Conservation (phyloP, 2,329 filamentous ascomycete genomes). For the Aspergillus jensenii region DNA sequence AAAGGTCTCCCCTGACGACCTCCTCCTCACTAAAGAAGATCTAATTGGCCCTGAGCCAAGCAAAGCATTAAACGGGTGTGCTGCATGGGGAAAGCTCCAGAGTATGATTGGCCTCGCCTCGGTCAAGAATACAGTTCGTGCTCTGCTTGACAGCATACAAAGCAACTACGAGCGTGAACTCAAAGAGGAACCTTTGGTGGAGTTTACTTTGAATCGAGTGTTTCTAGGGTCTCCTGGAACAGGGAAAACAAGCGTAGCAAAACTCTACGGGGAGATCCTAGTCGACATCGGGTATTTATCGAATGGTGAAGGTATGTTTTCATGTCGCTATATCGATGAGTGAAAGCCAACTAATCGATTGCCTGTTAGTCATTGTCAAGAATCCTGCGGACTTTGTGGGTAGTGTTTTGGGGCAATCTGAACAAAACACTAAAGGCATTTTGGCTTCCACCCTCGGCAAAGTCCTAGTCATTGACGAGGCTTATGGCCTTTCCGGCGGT, state of each 20-base stretch:
- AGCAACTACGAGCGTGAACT: slow-evolving; percentile 68
- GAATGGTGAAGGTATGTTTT: slow-evolving; percentile 61
- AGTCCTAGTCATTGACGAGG: slow-evolving; percentile 78
- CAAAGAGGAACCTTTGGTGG: slow-evolving; percentile 56
- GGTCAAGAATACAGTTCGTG: slow-evolving; percentile 63
- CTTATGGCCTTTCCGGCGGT: slow-evolving; percentile 62
- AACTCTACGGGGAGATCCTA: slow-evolving; percentile 68
- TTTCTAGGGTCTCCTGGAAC: slow-evolving; percentile 73
- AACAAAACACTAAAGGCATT: slow-evolving; percentile 70
- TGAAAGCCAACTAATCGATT: background rate
- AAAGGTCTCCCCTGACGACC: slow-evolving; percentile 50
- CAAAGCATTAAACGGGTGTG: slow-evolving; percentile 50
- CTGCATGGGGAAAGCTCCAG: slow-evolving; percentile 60
- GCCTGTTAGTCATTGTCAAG: slow-evolving; percentile 62
- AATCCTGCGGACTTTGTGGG: slow-evolving; percentile 75
- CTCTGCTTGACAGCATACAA: slow-evolving; percentile 61
- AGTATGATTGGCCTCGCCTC: slow-evolving; percentile 57
- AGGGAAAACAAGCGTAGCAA: slow-evolving; percentile 74
- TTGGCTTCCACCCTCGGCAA: slow-evolving; percentile 67
- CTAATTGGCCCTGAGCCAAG: slow-evolving; percentile 69
- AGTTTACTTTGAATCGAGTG: slow-evolving; percentile 66
- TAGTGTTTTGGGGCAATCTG: slow-evolving; percentile 62
- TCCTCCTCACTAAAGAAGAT: slow-evolving; percentile 64
- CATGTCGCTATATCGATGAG: background rate
- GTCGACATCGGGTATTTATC: slow-evolving; percentile 66